Base-by-base conservation (phyloP, 208 protist species). In the Crithidia brevicula region DNA sequence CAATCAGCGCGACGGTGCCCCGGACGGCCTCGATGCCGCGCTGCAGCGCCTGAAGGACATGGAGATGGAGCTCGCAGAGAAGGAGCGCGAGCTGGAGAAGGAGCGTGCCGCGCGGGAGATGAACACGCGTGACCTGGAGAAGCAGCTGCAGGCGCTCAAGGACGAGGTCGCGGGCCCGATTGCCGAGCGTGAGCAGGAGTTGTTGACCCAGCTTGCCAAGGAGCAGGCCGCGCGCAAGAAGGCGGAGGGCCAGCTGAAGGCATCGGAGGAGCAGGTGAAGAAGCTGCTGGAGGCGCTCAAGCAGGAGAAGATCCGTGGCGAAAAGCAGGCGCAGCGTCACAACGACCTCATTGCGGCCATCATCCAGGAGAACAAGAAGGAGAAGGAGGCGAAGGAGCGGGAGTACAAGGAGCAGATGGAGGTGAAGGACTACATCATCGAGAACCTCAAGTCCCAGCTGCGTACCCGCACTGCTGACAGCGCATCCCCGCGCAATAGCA, bases 361-460 rank as follows among this genome's bases (percentile, higher is more conserved):
- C 38, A 79, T 90, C 13, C 85, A 92, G 36, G 89, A 92, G 52
- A 91, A 94, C 67, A 91, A 92, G 60, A 91, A 88, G 56, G 85
- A 94, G 73, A 91, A 86, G 77, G 85, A 94, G 65, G 86, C 86
- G 20, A 91, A 89, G 78, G 89, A 94, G 72, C 85, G 89, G 22
- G 89, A 91, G 81, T 85, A 86, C 70, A 84, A 89, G 13, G 89
- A 94, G 72, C 72, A 90, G 52, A 71, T 92, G 11, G 83, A 86
- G 54, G 70, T 78, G 50, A 94, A 94, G 65, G 84, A 91, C 59
- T 89, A 91, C 52, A 68, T 92, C 31, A 92, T 94, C 72, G 83
- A 91, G 54, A 91, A 87, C 62, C 70, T 93, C 56, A 87, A 87
- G 54, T 68, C 72, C 1, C 81, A 89, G 68, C 69, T 94, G 53